A percentile compares a stretch with the other conserved stretches of the same genome.
Conservation (phyloP, 192 early-diverging fungal species). For the Coemansia umbellata region DNA sequence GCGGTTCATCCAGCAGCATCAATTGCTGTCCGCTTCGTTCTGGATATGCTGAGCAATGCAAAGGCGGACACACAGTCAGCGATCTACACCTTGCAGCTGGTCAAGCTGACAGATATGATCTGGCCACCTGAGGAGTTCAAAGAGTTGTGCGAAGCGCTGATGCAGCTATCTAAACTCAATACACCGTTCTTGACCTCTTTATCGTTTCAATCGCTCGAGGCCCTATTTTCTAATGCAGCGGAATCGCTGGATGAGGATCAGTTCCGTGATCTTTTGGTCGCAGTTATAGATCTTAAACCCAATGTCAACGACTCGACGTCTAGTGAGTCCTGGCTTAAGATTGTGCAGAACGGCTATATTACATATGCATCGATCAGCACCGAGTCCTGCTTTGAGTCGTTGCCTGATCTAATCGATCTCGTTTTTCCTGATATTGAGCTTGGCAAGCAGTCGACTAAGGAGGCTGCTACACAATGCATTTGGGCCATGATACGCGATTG, state of each 20-base stretch:
- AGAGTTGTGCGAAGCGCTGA: slow-evolving; percentile 65
- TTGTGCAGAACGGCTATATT: slow-evolving; percentile 70
- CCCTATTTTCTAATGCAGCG: slow-evolving; percentile 29
- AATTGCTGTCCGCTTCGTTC: slow-evolving; percentile 61
- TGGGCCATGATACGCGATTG: slow-evolving; percentile 66
- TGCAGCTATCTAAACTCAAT: slow-evolving; percentile 76
- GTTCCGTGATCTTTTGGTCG: slow-evolving; percentile 53
- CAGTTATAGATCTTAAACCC: slow-evolving; percentile 76
- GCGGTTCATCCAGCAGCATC: slow-evolving; percentile 67
- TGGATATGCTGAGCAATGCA: slow-evolving; percentile 54
- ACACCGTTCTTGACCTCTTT: slow-evolving; percentile 73
- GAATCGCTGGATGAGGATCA: slow-evolving; percentile 47
- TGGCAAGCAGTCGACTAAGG: slow-evolving; percentile 56
- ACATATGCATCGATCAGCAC: slow-evolving; percentile 62
- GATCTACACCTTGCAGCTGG: slow-evolving; percentile 65
- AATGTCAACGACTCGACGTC: slow-evolving; percentile 76
- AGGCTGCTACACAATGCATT: slow-evolving; percentile 67
- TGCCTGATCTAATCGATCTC: slow-evolving; percentile 57
- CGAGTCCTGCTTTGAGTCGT: slow-evolving; percentile 47
- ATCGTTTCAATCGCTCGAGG: slow-evolving; percentile 47
- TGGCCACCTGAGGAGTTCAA: slow-evolving; percentile 60
- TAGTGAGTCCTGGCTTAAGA: slow-evolving; percentile 79
- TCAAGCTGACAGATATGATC: slow-evolving; percentile 59
- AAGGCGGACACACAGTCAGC: slow-evolving; percentile 55
- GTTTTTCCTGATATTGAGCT: slow-evolving; percentile 66